Conservation (phyloP, 1,284 basidiomycete species). For the Ustilago esculenta region DNA sequence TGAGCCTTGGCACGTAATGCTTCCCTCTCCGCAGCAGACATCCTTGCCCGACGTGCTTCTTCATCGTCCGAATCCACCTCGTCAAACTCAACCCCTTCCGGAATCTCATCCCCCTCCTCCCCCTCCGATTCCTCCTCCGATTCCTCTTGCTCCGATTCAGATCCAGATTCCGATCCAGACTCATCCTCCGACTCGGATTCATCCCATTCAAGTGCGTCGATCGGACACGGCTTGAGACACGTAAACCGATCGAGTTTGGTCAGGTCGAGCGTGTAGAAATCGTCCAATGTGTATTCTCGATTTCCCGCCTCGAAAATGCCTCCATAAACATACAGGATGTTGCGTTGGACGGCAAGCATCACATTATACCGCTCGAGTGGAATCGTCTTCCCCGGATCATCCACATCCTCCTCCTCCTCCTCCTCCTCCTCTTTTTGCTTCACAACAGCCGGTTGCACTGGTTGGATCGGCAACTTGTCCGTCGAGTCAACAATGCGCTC, state of each 20-base stretch:
- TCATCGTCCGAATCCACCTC: constrained; percentile 39
- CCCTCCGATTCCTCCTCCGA: no score
- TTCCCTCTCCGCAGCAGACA: constrained; percentile 64
- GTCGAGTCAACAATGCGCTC: constrained; percentile 19
- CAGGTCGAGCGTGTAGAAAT: constrained; percentile 66
- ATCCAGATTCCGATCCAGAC: constrained; percentile 36
- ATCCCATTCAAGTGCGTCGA: constrained; percentile 65
- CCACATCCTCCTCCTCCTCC: constrained; percentile 70
- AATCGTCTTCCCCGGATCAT: constrained; percentile 77
- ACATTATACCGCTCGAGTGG: constrained; percentile 88
- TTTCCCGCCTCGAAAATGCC: constrained; percentile 64
- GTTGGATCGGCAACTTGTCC: constrained; percentile 22
- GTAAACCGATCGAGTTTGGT: constrained; percentile 62
- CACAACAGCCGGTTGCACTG: constrained; percentile 45
- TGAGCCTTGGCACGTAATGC: constrained; percentile 75
- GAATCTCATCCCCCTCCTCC: constrained; percentile 52
- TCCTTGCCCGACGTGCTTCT: constrained; percentile 23
- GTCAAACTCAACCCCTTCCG: constrained; percentile 53
- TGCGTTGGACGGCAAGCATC: constrained; percentile 86
- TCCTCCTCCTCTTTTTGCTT: constrained; percentile 67
- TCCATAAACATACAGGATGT: constrained; percentile 71
- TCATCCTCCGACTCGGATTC: constrained; percentile 58
- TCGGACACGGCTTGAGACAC: constrained; percentile 63
- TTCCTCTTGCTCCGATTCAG: constrained; percentile 29
- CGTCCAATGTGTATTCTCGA: constrained; percentile 65